Evolutionary conservation across 2,329 filamentous ascomycete genomes (phyloP), one percentile per base, ranked within the genome.

Genomic region (Pyricularia sp.): DNA sequence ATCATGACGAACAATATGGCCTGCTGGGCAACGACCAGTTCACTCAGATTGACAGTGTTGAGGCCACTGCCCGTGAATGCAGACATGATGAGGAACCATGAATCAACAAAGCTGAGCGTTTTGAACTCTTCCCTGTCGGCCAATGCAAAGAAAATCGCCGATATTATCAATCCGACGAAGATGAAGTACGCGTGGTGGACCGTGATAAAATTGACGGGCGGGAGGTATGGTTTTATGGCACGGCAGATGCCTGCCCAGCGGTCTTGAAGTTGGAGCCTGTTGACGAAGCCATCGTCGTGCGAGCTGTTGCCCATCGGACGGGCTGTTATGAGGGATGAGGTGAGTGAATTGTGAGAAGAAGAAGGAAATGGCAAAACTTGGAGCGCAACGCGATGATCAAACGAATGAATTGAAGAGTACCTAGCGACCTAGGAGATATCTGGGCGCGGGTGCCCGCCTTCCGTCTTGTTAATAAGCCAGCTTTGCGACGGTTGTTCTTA

Each of bases 141-240:
- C 0, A 80, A 77, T 16, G 78, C 79, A 78, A 79, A 89, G 70
- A 89, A 86, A 62, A 89, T 78, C 53, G 84, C 66, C 16, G 84
- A 84, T n/a, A 78, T 76, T 40, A 84, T 53, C 2, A 89, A 70
- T 65, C 78, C 79, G 12, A 81, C 80, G 7, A 74, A 62, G 66
- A 88, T 77, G 71, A 89, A 89, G 74, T 89, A 89, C 44, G 79
- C 73, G 75, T 88, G 88, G 71, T 89, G 87, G 28, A 89, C 71
- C 0, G 82, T 85, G 69, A 87, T 82, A 70, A 87, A 88, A 68
- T 86, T 86, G 62, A 83, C 72, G 1, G 78, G 76, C 12, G 78
- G 78, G 33, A 79, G 67, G n/a, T 60, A 40, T 2, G 62, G 26
- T 30, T 63, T 63, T 9, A 68, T 31, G 16, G 12, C n/a, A 16